Evolutionary conservation across 192 early-diverging fungal species (phyloP).

Genomic region (Podila clonocystis): DNA sequence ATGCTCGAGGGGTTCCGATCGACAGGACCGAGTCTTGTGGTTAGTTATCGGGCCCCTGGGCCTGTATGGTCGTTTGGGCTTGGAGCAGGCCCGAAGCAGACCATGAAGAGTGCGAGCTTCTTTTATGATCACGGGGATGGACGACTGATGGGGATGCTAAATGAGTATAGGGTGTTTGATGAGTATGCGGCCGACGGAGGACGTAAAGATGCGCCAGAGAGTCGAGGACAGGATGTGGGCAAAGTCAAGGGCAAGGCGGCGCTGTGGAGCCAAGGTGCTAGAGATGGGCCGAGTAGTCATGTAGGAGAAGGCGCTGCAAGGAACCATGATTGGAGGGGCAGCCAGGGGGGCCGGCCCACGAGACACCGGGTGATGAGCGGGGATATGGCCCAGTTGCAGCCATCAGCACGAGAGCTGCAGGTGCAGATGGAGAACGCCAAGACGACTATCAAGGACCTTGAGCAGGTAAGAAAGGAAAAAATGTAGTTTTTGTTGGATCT

Average conservation of each 20-base stretch:
- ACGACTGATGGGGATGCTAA: background rate
- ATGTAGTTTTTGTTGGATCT: no score
- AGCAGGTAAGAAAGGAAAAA: constrained; percentile 20
- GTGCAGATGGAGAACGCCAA: constrained; percentile 50
- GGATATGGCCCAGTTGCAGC: constrained; percentile 39
- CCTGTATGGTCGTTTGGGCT: constrained; percentile 48
- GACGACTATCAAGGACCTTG: constrained; percentile 48
- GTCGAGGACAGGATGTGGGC: no score
- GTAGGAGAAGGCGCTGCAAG: background rate
- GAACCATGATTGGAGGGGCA: background rate
- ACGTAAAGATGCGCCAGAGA: background rate
- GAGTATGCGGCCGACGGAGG: background rate
- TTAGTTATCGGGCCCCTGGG: constrained; percentile 32
- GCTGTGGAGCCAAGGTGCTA: no score
- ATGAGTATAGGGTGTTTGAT: background rate
- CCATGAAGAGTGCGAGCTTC: constrained; percentile 28
- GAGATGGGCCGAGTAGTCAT: background rate
- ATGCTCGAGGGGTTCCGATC: constrained; percentile 50
- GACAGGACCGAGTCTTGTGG: constrained; percentile 31
- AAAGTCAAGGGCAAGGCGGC: no score
- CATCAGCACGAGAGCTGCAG: constrained; percentile 25
- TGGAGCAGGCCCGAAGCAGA: constrained; percentile 21
- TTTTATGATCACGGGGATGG: constrained; percentile 37
- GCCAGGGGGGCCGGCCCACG: background rate
- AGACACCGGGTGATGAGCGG: constrained; percentile 29